Conservation (phyloP, 2,329 filamentous ascomycete species). For the Neobulgaria alba region DNA sequence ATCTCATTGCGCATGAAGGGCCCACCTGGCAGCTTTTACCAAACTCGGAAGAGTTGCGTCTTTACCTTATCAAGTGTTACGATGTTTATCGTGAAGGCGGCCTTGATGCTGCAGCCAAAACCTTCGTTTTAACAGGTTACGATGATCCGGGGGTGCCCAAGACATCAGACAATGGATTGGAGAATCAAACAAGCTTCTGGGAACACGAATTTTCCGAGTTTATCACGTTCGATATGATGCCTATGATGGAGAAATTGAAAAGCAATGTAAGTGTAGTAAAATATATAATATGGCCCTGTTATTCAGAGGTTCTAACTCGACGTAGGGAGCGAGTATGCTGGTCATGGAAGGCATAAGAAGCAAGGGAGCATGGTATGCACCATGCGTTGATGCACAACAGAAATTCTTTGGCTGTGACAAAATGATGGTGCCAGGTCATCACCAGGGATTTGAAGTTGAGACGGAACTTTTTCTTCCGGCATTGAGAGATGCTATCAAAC, state of each 20-base stretch:
- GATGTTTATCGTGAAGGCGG: constrained; percentile 20
- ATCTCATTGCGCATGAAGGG: constrained; percentile 29
- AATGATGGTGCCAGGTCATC: constrained; percentile 26
- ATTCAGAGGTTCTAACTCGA: too few relatives aligned
- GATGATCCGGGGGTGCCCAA: constrained; percentile 21
- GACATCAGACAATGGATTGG: constrained; percentile 10
- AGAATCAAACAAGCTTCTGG: constrained; percentile 26
- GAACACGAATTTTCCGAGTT: constrained; percentile 22
- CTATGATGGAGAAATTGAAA: constrained; percentile 23
- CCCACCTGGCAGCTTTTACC: constrained; percentile 22
- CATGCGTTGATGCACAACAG: constrained; percentile 24
- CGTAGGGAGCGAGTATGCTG: constrained; percentile 23
- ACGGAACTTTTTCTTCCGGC: constrained; percentile 22
- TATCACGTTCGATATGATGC: constrained; percentile 3
- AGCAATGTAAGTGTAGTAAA: constrained; percentile 21
- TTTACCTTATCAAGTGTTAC: constrained; percentile 19
- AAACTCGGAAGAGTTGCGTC: constrained; percentile 19
- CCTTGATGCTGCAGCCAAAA: constrained; percentile 10
- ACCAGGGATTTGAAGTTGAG: constrained; percentile 28
- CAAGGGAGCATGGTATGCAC: constrained; percentile 26
- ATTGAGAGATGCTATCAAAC: constrained; percentile 24
- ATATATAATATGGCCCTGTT: too few relatives aligned
- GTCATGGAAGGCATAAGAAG: constrained; percentile 24
- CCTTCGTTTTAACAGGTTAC: constrained; percentile 24
- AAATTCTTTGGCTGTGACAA: constrained; percentile 24